Evolutionary conservation across 1,284 basidiomycete species (phyloP), one percentile per base, ranked within the genome.

Genomic region (Singerocomus rubriflavus): DNA sequence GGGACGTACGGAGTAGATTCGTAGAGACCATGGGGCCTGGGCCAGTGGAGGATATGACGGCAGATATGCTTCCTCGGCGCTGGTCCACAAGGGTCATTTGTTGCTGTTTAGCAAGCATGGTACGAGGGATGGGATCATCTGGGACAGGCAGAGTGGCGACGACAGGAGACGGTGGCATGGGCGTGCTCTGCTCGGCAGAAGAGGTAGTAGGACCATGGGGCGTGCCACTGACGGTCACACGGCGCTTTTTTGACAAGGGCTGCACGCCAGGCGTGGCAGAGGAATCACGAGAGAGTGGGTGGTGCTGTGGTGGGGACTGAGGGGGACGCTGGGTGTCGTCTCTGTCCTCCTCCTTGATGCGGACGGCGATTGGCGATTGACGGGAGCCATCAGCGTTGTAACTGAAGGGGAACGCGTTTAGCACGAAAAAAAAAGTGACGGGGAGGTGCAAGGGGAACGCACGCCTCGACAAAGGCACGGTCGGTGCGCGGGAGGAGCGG

Each of bases 21-120:
- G 46, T 57, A 52, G 65, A 43, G 3, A 43, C 36, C 32, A 50
- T 46, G 47, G 62, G 48, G 54, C 63, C 34, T 60, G 63, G 45
- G 56, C 53, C 49, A 61, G 57, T 35, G 58, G 52, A 59, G 7
- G 72, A 67, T 42, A 69, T 53, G 36, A 70, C 60, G n/a, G 75
- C 75, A 6, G 75, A 78, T 11, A 75, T 70, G 63, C 80, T 83
- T 14, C 77, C 82, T 51, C 85, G 69, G 44, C 84, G 76, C 65
- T 85, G 82, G 63, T 88, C 84, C 51, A 84, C 82, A 52, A 84
- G 71, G 40, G 79, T 77, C 65, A 85, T 82, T 66, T 85, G 85
- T 57, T 83, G 81, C 63, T 84, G 84, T 60, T 85, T 86, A 44
- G 80, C 70, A 52, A 83, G 72, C 73, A 80, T 79, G 25, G 81